phyloP scores from a whole-genome alignment of 1,284 basidiomycete species.

The Schizophyllum amplum region DNA sequence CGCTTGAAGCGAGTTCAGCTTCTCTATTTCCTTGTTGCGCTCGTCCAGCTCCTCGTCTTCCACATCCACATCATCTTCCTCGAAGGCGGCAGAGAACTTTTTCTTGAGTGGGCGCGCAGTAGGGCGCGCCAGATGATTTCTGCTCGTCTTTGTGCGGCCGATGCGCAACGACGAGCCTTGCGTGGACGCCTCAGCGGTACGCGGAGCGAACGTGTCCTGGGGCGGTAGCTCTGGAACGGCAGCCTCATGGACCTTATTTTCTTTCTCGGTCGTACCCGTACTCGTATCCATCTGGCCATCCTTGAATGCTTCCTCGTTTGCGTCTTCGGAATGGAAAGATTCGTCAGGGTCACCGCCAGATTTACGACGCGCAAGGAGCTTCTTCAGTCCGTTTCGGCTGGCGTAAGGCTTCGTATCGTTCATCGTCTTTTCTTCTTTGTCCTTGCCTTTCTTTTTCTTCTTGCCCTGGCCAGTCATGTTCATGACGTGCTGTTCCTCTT shows the following conservation, averaged over 20 bases:
- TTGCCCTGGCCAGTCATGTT: conserved; percentile 22
- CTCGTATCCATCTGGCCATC: conserved; percentile 28
- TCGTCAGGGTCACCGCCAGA: conserved; percentile 32
- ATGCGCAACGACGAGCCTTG: conserved; percentile 53
- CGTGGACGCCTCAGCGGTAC: conserved; percentile 16
- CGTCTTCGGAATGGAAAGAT: conserved; percentile 17
- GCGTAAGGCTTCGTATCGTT: conserved; percentile 58
- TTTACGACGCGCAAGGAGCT: conserved; percentile 39
- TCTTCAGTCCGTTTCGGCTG: conserved; percentile 67
- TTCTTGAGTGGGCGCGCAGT: conserved; percentile 26
- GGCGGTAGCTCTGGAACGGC: conserved; percentile 3
- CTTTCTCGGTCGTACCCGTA: conserved; percentile 19
- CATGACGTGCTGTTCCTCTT: conserved; percentile 32
- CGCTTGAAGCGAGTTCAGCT: conserved; percentile 44
- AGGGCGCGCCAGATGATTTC: conserved; percentile 47
- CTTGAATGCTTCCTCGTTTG: conserved; percentile 12
- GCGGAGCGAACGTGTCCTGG: conserved; percentile 24
- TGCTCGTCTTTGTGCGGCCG: conserved; percentile 45
- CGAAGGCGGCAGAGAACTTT: conserved; percentile 61
- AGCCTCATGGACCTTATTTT: conserved; percentile 19
- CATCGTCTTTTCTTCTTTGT: conserved; percentile 14
- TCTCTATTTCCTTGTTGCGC: conserved; percentile 31
- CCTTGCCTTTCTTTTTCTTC: conserved; percentile 22
- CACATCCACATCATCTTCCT: conserved; percentile 47
- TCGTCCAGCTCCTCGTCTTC: conserved; percentile 33